These are phyloP conservation scores for Mucor mucedo DNA, from an alignment of 371 early-diverging fungal genomes.

Conservation along the genomic window DNA sequence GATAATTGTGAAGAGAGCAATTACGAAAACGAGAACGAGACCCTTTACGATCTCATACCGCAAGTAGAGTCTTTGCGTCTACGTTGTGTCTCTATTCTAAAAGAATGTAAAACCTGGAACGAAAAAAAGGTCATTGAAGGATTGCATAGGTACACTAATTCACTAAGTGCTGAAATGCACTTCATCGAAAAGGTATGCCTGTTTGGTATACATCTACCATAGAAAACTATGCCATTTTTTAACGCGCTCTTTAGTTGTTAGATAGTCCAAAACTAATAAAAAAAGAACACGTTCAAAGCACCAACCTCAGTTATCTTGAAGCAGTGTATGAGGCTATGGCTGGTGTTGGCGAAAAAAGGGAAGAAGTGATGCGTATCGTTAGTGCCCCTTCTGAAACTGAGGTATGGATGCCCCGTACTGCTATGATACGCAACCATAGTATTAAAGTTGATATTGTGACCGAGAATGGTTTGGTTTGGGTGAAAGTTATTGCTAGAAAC, in stretches of 20 bases:
- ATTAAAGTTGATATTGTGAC: conserved; percentile 60
- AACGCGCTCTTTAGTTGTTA: conserved; percentile 31
- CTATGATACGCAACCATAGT: conserved; percentile 31
- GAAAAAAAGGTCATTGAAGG: conserved; percentile 26
- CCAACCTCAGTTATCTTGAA: conserved; percentile 51
- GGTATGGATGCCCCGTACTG: conserved; percentile 37
- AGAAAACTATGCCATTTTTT: neutral
- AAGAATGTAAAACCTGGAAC: conserved; percentile 25
- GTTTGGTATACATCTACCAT: neutral
- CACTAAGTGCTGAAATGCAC: conserved; percentile 26
- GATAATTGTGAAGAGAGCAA: conserved; percentile 3
- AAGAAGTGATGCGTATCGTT: conserved; percentile 40
- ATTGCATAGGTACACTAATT: conserved; percentile 26
- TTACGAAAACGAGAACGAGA: neutral
- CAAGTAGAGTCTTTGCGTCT: conserved; percentile 12
- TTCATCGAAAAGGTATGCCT: conserved; percentile 28
- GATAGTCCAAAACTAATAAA: conserved; percentile 36
- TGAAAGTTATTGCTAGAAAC: conserved; percentile 60
- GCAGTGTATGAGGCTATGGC: conserved; percentile 48
- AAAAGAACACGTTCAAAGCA: conserved; percentile 46
- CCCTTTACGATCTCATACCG: conserved; percentile 12
- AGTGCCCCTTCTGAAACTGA: conserved; percentile 27
- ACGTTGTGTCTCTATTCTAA: conserved; percentile 13
- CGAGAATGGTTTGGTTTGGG: conserved; percentile 56
- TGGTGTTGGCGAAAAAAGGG: conserved; percentile 18